Conservation (phyloP, 192 early-diverging fungal genomes). For the Podila epigama region DNA sequence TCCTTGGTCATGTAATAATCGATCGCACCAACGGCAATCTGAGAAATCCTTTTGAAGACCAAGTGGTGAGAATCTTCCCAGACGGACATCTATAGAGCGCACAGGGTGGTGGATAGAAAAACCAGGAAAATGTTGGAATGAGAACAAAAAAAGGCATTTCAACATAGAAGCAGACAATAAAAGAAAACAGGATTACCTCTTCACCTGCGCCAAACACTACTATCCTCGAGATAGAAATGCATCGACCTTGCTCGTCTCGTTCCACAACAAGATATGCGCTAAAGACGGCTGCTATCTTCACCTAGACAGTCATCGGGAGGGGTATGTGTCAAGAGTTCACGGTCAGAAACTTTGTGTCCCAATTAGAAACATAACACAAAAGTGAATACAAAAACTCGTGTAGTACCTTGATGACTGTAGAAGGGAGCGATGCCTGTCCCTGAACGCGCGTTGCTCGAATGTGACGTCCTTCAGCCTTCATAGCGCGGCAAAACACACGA, state of each 20-base stretch:
- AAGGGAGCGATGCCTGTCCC: constrained; percentile 25
- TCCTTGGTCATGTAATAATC: background rate
- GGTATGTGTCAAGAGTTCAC: no score
- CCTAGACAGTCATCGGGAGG: background rate
- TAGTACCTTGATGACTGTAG: constrained; percentile 24
- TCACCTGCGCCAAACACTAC: constrained; percentile 40
- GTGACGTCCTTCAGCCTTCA: constrained; percentile 5
- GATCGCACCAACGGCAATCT: background rate
- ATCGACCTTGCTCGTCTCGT: constrained; percentile 20
- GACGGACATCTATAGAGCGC: background rate
- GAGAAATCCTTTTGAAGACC: background rate
- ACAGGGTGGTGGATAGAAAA: no score
- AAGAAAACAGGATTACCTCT: constrained; percentile 13
- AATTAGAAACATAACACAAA: background rate
- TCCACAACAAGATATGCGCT: constrained; percentile 36
- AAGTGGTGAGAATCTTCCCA: background rate
- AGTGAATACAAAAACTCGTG: background rate
- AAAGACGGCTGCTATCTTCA: constrained; percentile 22
- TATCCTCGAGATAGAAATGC: constrained; percentile 24
- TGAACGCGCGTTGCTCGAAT: constrained; percentile 17
- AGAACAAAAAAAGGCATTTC: background rate
- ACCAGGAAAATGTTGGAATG: background rate
- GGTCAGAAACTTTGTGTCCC: background rate
- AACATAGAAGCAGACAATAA: background rate
- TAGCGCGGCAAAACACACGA: constrained; percentile 19